These are phyloP conservation scores for Tuber umbilicatum DNA, from an alignment of 495 filamentous ascomycete species.

Conservation along the genomic window DNA sequence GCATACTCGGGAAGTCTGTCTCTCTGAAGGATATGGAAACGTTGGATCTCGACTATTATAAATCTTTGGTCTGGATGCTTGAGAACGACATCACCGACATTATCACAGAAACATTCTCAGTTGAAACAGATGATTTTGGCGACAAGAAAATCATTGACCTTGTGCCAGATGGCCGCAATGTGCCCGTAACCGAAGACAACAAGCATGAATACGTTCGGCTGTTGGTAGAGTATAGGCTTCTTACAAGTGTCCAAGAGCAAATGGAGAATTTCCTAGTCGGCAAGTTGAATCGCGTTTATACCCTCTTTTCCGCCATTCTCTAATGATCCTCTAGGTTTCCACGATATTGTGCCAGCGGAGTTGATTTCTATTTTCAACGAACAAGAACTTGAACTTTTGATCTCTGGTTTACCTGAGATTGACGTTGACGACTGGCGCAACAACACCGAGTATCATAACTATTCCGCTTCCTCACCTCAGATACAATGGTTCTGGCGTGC, in stretches of 20 bases:
- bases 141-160: conserved; percentile 82
- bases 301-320: conserved; percentile 4
- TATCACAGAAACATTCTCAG: conserved; percentile 93
- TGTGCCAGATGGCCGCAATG: conserved; percentile 76
- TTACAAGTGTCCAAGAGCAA: conserved; percentile 85
- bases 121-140: conserved; percentile 88
- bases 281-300: conserved; percentile 43
- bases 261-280: conserved; percentile 92
- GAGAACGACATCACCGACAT: conserved; percentile 99
- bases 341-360: conserved; percentile 92
- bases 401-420: conserved; percentile 94
- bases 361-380: conserved; percentile 97
- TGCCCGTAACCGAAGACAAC: conserved; percentile 93
- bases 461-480: conserved; percentile 85
- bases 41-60: conserved; percentile 96
- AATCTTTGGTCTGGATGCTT: conserved; percentile 97
- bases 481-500: conserved; percentile 99
- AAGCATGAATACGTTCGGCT: conserved; percentile 94
- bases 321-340: conserved; percentile 62
- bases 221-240: conserved; percentile 87
- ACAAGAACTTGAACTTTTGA: conserved; percentile 92
- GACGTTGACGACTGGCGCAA: conserved; percentile 99
- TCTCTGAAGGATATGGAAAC: conserved; percentile 99
- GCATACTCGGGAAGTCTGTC: conserved; percentile 85
- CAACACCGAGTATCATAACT: conserved; percentile 98